Percentiles rank a stretch among this genome's conserved stretches.
Evolutionary conservation across 805 yeast genomes (phyloP).

Genomic region (Scheffersomyces stipitis): DNA sequence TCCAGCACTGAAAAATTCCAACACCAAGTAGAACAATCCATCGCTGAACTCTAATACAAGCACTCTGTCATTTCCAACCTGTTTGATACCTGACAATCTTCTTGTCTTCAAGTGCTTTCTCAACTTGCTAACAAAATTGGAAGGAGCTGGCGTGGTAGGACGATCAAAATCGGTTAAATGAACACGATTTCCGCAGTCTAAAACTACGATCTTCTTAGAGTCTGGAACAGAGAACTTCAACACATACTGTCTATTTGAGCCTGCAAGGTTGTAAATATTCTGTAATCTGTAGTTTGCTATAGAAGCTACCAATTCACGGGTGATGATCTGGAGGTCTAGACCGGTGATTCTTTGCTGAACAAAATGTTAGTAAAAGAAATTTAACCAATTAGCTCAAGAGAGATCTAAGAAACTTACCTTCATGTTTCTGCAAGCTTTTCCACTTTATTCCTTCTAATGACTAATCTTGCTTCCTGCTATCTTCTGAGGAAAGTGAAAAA

Average conservation of each 20-base stretch:
- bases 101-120: constrained; percentile 84
- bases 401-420: constrained; percentile 4
- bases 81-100: constrained; percentile 69
- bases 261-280: constrained; percentile 79
- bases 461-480: constrained; percentile 1
- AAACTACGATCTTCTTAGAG: constrained; percentile 68
- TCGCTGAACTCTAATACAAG: constrained; percentile 82
- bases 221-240: constrained; percentile 83
- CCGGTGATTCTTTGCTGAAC: constrained; percentile 80
- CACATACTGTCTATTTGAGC: constrained; percentile 69
- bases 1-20: constrained; percentile 96
- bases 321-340: constrained; percentile 72
- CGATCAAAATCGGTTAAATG: constrained; percentile 81
- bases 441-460: constrained; percentile 2
- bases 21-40: constrained; percentile 70
- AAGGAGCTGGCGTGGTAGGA: constrained; percentile 77
- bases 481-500: too few species aligned
- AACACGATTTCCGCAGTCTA: constrained; percentile 84
- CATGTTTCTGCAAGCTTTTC: constrained; percentile 2
- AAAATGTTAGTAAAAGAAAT: constrained; percentile 1
- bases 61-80: constrained; percentile 79
- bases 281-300: constrained; percentile 70
- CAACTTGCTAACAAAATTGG: constrained; percentile 80
- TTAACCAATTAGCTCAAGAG: background rate
- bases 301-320: constrained; percentile 59